phyloP scores from a whole-genome alignment of 2,329 filamentous ascomycete species.

The Paraphoma sp. region DNA sequence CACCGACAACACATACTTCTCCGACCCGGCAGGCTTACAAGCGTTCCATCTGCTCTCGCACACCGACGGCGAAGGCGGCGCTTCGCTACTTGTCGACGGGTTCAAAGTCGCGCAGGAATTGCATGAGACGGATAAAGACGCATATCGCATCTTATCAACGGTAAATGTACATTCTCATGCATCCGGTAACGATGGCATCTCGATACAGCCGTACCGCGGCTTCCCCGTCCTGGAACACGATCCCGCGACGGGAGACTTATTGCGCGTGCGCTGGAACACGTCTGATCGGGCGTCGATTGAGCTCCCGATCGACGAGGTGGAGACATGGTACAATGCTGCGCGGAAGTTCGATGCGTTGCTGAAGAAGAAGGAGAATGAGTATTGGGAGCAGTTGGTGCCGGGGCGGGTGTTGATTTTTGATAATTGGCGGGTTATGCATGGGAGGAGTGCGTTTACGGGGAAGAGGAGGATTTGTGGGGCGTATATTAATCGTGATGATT shows the following conservation, averaged over 20 bases:
- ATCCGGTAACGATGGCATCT: slow-evolving; percentile 84
- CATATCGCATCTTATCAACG: slow-evolving; percentile 64
- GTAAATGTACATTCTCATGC: slow-evolving; percentile 77
- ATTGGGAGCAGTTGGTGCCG: slow-evolving; percentile 81
- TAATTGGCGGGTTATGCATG: slow-evolving; percentile 94
- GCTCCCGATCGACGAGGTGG: slow-evolving; percentile 58
- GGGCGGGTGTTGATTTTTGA: slow-evolving; percentile 90
- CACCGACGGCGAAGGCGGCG: slow-evolving; percentile 72
- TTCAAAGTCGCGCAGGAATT: slow-evolving; percentile 75
- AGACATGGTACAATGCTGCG: slow-evolving; percentile 81
- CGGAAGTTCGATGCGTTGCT: slow-evolving; percentile 75
- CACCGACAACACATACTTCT: slow-evolving; percentile 96
- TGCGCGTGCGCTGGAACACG: slow-evolving; percentile 90
- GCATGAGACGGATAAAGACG: slow-evolving; percentile 57
- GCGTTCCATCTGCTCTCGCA: slow-evolving; percentile 91
- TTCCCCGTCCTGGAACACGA: slow-evolving; percentile 76
- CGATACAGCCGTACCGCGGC: slow-evolving; percentile 72
- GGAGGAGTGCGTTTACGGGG: slow-evolving; percentile 81
- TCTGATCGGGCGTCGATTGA: slow-evolving; percentile 79
- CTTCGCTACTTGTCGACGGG: slow-evolving; percentile 84
- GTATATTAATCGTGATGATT: slow-evolving; percentile 59
- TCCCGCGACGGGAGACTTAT: slow-evolving; percentile 51
- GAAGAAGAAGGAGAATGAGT: slow-evolving; percentile 69
- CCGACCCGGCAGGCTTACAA: slow-evolving; percentile 87
- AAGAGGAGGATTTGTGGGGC: slow-evolving; percentile 87